Evolutionary conservation across 2,329 filamentous ascomycete species (phyloP).

Genomic region (Raffaelea albimanens): DNA sequence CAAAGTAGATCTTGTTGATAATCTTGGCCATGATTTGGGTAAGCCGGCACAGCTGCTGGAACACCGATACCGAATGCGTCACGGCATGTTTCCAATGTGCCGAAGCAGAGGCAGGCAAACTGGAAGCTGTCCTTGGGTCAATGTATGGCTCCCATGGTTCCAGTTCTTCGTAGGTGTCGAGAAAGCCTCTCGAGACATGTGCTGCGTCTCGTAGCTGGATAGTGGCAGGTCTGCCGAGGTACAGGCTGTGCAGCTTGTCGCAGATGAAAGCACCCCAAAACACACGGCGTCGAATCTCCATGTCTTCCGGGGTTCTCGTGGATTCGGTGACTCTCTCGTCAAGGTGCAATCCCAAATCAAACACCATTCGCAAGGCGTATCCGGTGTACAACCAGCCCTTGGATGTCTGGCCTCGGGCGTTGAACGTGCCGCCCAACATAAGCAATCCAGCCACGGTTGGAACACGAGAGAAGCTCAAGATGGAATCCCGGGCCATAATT

Average conservation of each 20-base stretch:
- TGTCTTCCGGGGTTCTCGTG: conserved; percentile 17
- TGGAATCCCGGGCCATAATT: conserved; percentile 11
- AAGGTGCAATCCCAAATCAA: no score
- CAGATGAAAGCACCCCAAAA: conserved; percentile 26
- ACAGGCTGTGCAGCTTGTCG: conserved; percentile 23
- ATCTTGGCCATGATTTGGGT: conserved; percentile 11
- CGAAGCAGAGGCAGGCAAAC: no score
- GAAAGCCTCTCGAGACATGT: conserved; percentile 20
- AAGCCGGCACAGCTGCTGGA: conserved; percentile 11
- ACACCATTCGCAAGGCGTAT: conserved; percentile 29
- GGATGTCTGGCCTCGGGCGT: conserved; percentile 16
- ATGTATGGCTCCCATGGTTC: conserved; percentile 25
- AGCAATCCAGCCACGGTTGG: conserved; percentile 18
- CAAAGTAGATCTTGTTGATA: conserved; percentile 10
- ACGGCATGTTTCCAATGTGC: conserved; percentile 6
- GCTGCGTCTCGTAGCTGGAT: conserved; percentile 23
- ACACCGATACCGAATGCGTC: conserved; percentile 9
- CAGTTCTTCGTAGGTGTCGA: conserved; percentile 24
- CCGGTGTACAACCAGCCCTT: conserved; percentile 30
- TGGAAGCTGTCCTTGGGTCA: no score
- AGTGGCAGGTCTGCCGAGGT: conserved; percentile 23
- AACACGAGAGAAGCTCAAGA: conserved; percentile 14
- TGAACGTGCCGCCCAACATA: conserved; percentile 17
- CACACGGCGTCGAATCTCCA: conserved; percentile 21
- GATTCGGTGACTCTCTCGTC: conserved; percentile 4